Conservation (phyloP, 2,329 filamentous ascomycete genomes). For the Zelopaecilomyces penicillatus region DNA sequence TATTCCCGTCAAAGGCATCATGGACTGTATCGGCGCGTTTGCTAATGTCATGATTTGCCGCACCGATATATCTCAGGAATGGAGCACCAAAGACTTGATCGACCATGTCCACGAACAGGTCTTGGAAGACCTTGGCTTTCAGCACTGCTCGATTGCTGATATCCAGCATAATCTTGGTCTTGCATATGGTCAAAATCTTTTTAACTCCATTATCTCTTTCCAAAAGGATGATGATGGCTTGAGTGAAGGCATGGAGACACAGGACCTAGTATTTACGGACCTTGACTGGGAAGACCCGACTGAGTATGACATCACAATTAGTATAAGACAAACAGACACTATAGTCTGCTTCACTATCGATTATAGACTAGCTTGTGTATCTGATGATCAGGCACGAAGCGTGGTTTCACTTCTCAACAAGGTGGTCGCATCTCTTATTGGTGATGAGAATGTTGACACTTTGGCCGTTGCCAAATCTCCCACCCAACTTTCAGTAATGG, state of each 20-base stretch:
- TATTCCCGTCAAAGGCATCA: slow-evolving; percentile 2
- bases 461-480: no score
- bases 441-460: background rate
- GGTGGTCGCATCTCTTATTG: background rate
- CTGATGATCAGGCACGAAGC: background rate
- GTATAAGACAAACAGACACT: no score
- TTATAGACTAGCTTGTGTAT: background rate
- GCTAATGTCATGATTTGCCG: slow-evolving; percentile 8
- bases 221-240: slow-evolving; percentile 11
- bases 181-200: background rate
- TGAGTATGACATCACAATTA: no score
- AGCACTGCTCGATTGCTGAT: no score
- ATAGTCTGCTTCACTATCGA: no score
- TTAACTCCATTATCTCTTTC: no score
- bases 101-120: slow-evolving; percentile 24
- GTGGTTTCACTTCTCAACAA: slow-evolving; percentile 1
- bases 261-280: no score
- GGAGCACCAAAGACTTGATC: background rate
- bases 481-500: no score
- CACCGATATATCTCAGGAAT: background rate
- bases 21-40: slow-evolving; percentile 7
- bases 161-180: no score
- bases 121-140: no score
- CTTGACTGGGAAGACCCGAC: no score
- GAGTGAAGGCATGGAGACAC: no score